phyloP scores from a whole-genome alignment of 1,284 basidiomycete species.

The Ceratobasidium sp. region DNA sequence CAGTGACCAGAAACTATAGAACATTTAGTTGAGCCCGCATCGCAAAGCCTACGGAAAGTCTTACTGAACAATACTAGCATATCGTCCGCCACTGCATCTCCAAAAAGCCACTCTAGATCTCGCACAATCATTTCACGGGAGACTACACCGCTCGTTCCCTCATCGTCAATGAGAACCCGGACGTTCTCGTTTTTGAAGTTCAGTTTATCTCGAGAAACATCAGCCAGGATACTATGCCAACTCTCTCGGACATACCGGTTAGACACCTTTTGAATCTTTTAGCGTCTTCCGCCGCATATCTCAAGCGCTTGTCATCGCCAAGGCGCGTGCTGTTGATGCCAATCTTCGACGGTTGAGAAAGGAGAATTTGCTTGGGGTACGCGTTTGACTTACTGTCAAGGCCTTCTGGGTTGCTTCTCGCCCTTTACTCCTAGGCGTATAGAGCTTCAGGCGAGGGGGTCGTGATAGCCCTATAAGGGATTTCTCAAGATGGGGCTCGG shows the following conservation, averaged over 20 bases:
- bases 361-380: neutral
- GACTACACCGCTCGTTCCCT: neutral
- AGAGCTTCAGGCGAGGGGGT: no score
- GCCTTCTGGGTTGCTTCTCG: neutral
- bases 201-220: conserved; percentile 7
- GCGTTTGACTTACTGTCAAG: neutral
- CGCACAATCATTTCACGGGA: neutral
- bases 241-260: conserved; percentile 4
- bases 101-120: conserved; percentile 14
- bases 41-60: no score
- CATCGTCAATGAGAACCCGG: neutral
- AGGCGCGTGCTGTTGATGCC: conserved; percentile 7
- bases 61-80: conserved; percentile 22
- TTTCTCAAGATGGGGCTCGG: no score
- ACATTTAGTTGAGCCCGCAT: neutral
- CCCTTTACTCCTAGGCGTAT: neutral
- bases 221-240: no score
- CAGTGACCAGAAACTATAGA: conserved; percentile 33
- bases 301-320: neutral
- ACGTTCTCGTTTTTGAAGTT: neutral
- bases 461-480: no score
- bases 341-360: conserved; percentile 4
- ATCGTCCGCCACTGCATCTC: neutral
- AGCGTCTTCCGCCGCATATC: conserved; percentile 17
- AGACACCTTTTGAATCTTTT: conserved; percentile 10